phyloP scores from a whole-genome alignment of 208 protist genomes.

The Acanthamoeba sp. region DNA sequence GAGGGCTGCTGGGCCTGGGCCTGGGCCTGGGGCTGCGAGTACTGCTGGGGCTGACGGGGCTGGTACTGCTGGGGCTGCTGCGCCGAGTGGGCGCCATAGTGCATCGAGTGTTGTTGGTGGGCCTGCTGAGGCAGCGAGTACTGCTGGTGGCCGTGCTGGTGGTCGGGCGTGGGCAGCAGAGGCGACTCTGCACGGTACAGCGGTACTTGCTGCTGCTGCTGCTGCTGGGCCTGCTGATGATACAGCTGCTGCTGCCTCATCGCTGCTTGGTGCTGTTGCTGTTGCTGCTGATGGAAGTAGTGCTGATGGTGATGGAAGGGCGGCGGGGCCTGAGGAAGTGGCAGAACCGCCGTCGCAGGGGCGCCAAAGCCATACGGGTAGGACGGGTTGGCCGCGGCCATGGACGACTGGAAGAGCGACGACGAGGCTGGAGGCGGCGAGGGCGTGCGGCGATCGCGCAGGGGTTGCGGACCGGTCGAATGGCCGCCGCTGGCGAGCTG shows the following conservation, averaged over 20 bases:
- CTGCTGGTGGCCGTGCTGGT: background rate
- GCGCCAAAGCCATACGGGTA: background rate
- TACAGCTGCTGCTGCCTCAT: conserved; percentile 13
- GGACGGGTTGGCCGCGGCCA: no score
- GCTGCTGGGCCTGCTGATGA: background rate
- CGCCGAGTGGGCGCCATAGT: background rate
- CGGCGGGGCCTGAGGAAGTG: background rate
- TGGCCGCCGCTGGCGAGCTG: background rate
- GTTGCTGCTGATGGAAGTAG: background rate
- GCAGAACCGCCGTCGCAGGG: background rate
- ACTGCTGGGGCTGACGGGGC: background rate
- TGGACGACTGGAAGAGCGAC: background rate
- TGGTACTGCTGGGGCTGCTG: conserved; percentile 15
- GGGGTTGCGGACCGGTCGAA: background rate
- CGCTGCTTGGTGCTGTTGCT: background rate
- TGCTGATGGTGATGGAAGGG: background rate
- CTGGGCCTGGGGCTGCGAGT: background rate
- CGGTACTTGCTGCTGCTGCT: background rate
- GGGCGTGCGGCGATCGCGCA: conserved; percentile 20
- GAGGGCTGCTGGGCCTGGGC: background rate
- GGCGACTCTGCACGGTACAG: background rate
- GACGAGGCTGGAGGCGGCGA: background rate
- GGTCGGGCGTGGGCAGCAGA: background rate
- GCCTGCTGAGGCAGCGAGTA: background rate
- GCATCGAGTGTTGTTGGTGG: background rate